Percentiles rank a stretch among this genome's conserved stretches.
phyloP scores from a whole-genome alignment of 2,329 filamentous ascomycete genomes.

The Aspergillus pseudoviridinutans region DNA sequence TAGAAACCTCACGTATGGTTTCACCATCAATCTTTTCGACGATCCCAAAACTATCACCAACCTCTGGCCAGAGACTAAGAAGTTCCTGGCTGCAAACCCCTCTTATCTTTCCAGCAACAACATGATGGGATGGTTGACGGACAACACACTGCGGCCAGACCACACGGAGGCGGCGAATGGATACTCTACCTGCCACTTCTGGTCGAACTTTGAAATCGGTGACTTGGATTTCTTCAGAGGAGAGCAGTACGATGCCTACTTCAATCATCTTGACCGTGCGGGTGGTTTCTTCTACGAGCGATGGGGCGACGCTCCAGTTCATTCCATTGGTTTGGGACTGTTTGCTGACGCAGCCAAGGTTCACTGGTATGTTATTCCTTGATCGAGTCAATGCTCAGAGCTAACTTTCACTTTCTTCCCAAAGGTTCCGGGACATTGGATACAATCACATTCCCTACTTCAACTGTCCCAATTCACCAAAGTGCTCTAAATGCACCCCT shows the following conservation, averaged over 20 bases:
- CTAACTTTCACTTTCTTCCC: slow-evolving; percentile 1
- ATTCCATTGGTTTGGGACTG: slow-evolving; percentile 85
- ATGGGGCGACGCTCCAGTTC: slow-evolving; percentile 97
- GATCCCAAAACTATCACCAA: slow-evolving; percentile 78
- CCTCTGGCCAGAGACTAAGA: slow-evolving; percentile 92
- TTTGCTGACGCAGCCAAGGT: slow-evolving; percentile 90
- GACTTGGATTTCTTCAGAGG: slow-evolving; percentile 92
- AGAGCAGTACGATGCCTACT: slow-evolving; percentile 89
- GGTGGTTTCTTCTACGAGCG: slow-evolving; percentile 98
- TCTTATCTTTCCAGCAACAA: slow-evolving; percentile 79
- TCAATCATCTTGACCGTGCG: slow-evolving; percentile 86
- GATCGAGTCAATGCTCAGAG: not conserved
- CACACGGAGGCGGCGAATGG: slow-evolving; percentile 80
- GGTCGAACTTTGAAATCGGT: slow-evolving; percentile 97
- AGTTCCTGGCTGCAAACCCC: slow-evolving; percentile 82
- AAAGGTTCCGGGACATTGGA: slow-evolving; percentile 96
- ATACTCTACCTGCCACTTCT: slow-evolving; percentile 98
- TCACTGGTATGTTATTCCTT: slow-evolving; percentile 67
- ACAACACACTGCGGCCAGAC: slow-evolving; percentile 69
- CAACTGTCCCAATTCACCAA: slow-evolving; percentile 96
- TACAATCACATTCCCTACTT: slow-evolving; percentile 98
- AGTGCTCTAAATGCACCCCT: slow-evolving; percentile 82
- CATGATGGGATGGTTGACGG: slow-evolving; percentile 82
- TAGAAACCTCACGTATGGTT: slow-evolving; percentile 97
- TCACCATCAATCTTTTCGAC: slow-evolving; percentile 97